Evolutionary conservation across 306 rosid species (phyloP), one percentile per base, ranked within the genome.

Genomic region (Rosa lucieae): DNA sequence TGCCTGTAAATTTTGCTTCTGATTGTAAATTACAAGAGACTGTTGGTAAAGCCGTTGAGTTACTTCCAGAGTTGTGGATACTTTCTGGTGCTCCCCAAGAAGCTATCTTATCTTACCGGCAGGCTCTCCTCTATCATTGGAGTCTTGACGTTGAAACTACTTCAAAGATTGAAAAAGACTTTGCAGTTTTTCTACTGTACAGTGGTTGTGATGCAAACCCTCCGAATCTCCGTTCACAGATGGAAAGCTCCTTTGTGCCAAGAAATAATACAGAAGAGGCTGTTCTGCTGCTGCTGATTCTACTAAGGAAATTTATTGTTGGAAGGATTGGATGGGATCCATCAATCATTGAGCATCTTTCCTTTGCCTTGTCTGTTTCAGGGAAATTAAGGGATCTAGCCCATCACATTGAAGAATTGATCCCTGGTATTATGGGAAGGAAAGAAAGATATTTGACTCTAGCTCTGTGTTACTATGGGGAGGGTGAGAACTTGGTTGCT

Each of bases 221-320:
- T 76, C 98, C 93, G 3, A 75, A 90, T 55, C 97, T 94, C 15
- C 90, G 97, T 15, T 86, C 91, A 0, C 98, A 92, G 74, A 87
- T 92, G 86, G 95, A 87, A 20, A 92, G 92, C 79, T 89, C 94
- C 35, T 94, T 91, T 79, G 93, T 92, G 78, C 97, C 98, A 1
- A 86, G 88, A 86, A 94, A 89, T 88, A 94, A 94, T 56, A 37
- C 88, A 77, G 98, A 94, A 87, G 98, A 94, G 84, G 97, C 97
- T 75, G 75, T 89, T 79, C 94, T 94, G 82, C 85, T 94, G 80
- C 87, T 94, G 51, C 73, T 89, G 86, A 76, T 89, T 87, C 89
- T 94, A 37, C 70, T 92, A 21, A 86, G 89, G 77, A 86, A 92
- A 52, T 83, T 78, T 21, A 23, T 74, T 84, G 78, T 71, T 17